Evolutionary conservation across 2,329 filamentous ascomycete species (phyloP).

Genomic region (Fusarium foetens): DNA sequence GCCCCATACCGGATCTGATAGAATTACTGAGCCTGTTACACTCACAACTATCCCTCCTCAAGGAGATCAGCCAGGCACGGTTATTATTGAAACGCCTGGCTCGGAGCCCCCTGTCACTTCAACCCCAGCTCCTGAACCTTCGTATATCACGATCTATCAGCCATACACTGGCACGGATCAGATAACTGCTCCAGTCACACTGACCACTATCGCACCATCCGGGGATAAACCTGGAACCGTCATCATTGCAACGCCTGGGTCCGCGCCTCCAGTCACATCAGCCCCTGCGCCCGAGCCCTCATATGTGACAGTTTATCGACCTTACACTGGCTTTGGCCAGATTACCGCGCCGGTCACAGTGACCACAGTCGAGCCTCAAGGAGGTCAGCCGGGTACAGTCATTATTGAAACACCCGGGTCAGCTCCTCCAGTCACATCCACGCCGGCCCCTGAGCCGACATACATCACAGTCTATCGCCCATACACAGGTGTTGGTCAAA

Average conservation of each 20-base stretch:
- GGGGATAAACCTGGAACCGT: constrained; percentile 10
- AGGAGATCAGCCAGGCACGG: constrained; percentile 8
- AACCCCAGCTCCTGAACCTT: neutral
- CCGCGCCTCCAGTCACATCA: neutral
- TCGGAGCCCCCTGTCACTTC: neutral
- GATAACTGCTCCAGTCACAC: constrained; percentile 1
- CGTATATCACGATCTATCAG: neutral
- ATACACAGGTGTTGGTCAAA: neutral
- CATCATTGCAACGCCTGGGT: constrained; percentile 12
- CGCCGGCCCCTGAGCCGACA: neutral
- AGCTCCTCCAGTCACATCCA: neutral
- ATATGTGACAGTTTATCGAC: constrained; percentile 4
- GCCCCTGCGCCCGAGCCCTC: neutral
- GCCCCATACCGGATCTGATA: neutral
- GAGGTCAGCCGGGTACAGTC: constrained; percentile 8
- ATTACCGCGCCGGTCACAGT: constrained; percentile 1
- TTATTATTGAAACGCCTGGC: constrained; percentile 16
- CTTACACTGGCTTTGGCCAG: neutral
- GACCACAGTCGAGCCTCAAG: constrained; percentile 3
- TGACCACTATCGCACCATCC: constrained; percentile 1
- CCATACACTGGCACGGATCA: neutral
- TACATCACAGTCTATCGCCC: constrained; percentile 10
- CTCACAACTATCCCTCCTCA: constrained; percentile 3
- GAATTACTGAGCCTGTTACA: neutral
- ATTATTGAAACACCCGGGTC: constrained; percentile 15